Evolutionary conservation across 495 filamentous ascomycete species (phyloP).

Genomic region (Letharia columbiana): DNA sequence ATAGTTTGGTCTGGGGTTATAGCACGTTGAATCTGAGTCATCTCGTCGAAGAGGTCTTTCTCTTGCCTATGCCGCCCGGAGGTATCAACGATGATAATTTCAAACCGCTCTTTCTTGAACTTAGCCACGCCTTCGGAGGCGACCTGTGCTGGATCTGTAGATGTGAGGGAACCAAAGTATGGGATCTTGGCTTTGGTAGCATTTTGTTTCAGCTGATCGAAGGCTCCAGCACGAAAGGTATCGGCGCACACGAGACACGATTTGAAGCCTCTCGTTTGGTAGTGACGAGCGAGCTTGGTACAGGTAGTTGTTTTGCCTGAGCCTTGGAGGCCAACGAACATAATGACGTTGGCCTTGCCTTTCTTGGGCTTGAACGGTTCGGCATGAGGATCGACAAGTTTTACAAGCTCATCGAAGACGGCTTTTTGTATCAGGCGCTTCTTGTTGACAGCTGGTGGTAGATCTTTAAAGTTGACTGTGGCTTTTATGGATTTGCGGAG

Average conservation of each 20-base stretch:
- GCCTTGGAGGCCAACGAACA: constrained; percentile 98
- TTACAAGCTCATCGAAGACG: constrained; percentile 94
- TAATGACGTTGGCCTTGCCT: constrained; percentile 90
- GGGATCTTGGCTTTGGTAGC: constrained; percentile 98
- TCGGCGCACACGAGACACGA: constrained; percentile 94
- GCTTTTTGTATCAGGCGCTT: constrained; percentile 96
- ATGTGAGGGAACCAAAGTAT: constrained; percentile 91
- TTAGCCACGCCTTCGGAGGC: constrained; percentile 92
- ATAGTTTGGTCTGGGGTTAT: constrained; percentile 95
- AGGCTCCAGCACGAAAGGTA: constrained; percentile 96
- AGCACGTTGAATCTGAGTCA: constrained; percentile 91
- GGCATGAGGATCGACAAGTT: constrained; percentile 90
- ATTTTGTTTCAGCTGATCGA: constrained; percentile 98
- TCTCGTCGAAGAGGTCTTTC: constrained; percentile 90
- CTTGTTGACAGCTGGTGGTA: constrained; percentile 86
- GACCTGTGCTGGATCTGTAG: constrained; percentile 91
- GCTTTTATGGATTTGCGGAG: constrained; percentile 89
- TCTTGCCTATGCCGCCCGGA: constrained; percentile 91
- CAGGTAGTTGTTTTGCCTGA: constrained; percentile 97
- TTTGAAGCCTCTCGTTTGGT: constrained; percentile 89
- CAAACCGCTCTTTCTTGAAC: constrained; percentile 98
- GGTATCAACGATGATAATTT: constrained; percentile 98
- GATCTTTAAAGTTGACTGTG: constrained; percentile 86
- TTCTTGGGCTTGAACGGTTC: constrained; percentile 97
- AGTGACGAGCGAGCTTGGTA: constrained; percentile 93